phyloP scores from a whole-genome alignment of 2,329 filamentous ascomycete genomes.

The Chlorencoelia australis region DNA sequence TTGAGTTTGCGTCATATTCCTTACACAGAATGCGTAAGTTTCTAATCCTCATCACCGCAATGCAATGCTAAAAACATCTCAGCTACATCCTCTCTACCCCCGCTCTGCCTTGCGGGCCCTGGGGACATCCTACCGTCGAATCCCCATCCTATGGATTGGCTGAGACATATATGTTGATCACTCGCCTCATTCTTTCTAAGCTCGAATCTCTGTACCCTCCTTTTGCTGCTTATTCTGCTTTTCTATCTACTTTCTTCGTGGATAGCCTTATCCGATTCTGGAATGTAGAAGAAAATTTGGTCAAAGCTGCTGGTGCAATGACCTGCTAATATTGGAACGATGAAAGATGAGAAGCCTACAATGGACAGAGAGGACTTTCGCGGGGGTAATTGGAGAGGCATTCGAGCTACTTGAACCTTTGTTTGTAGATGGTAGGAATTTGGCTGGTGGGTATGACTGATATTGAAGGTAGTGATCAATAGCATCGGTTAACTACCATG shows the following conservation, averaged over 20 bases:
- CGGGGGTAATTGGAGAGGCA: slow-evolving; percentile 34
- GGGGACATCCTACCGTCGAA: slow-evolving; percentile 57
- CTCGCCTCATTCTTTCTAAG: slow-evolving; percentile 55
- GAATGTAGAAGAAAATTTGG: slow-evolving; percentile 44
- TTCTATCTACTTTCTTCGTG: slow-evolving; percentile 29
- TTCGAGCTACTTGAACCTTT: slow-evolving; percentile 54
- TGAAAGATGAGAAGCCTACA: slow-evolving; percentile 48
- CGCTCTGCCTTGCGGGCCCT: slow-evolving; percentile 53
- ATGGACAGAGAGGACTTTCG: slow-evolving; percentile 44
- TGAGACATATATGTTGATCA: slow-evolving; percentile 60
- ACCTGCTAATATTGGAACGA: too few species aligned
- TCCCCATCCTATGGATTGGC: slow-evolving; percentile 57
- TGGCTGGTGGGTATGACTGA: slow-evolving; percentile 55
- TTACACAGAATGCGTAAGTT: slow-evolving; percentile 56
- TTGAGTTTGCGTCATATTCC: slow-evolving; percentile 53
- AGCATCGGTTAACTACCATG: slow-evolving; percentile 51
- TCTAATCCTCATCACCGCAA: neutral
- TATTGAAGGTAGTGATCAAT: slow-evolving; percentile 56
- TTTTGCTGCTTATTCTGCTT: slow-evolving; percentile 27
- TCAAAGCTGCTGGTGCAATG: too few species aligned
- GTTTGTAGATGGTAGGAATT: slow-evolving; percentile 55
- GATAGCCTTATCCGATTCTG: slow-evolving; percentile 46
- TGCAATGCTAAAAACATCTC: slow-evolving; percentile 6
- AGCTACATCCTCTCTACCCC: slow-evolving; percentile 55
- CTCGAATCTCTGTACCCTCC: slow-evolving; percentile 47